Percentiles rank a stretch among this genome's conserved stretches.
Conservation (phyloP, 768 basidiomycete genomes). For the Boletus eberwhitei region DNA sequence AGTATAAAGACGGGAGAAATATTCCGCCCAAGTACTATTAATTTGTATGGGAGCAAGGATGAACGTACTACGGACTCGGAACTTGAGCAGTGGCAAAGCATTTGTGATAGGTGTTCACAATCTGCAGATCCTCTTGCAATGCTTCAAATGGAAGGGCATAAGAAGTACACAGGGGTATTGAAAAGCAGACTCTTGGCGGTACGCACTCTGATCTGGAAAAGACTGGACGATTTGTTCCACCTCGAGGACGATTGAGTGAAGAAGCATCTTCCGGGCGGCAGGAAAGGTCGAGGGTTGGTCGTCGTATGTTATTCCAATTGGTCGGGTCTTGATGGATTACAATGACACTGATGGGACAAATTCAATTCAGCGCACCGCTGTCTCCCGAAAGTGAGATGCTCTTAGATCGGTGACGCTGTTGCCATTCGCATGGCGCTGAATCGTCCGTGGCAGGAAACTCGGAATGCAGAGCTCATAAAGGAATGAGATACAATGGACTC, state of each 20-base stretch:
- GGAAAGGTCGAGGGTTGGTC: neutral
- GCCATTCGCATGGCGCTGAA: no score
- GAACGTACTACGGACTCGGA: neutral
- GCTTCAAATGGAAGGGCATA: neutral
- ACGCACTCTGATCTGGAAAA: slow-evolving; percentile 3
- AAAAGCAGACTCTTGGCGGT: neutral
- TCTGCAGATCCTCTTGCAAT: slow-evolving; percentile 6
- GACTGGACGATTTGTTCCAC: slow-evolving; percentile 4
- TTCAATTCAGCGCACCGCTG: no score
- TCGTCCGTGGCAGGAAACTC: no score
- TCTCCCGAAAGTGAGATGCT: no score
- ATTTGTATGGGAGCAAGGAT: no score
- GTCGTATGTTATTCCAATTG: neutral
- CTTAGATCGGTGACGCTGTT: no score
- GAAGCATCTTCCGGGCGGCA: neutral
- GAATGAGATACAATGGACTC: no score
- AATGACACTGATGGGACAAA: no score
- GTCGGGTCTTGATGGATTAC: no score
- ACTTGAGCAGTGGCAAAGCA: neutral
- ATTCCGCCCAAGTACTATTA: no score
- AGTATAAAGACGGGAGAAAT: neutral
- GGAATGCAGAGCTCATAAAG: no score
- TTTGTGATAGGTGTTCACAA: neutral
- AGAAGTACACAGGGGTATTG: neutral
- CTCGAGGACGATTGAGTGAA: neutral